Evolutionary conservation across 352 stramenopile genomes (phyloP).

Genomic region (Plasmopara muralis): DNA sequence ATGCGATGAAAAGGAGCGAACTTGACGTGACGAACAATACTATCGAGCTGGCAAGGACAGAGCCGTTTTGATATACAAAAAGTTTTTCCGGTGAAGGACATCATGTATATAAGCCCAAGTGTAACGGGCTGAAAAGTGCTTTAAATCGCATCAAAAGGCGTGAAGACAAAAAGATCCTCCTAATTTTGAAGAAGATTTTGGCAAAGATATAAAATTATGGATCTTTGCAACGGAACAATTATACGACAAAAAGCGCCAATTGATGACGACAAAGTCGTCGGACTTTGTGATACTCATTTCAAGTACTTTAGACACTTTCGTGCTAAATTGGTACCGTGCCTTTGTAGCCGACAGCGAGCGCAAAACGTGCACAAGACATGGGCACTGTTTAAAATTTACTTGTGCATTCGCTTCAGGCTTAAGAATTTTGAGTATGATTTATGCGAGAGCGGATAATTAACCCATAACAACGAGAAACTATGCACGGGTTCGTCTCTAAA

Average conservation of each 20-base stretch:
- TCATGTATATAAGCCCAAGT: too few relatives aligned
- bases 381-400: background rate
- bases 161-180: conserved; percentile 8
- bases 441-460: background rate
- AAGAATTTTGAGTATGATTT: conserved; percentile 1
- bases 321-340: conserved; percentile 14
- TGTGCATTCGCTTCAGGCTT: background rate
- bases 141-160: too few relatives aligned
- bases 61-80: too few relatives aligned
- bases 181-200: conserved; percentile 4
- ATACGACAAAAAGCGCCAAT: conserved; percentile 4
- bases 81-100: too few relatives aligned
- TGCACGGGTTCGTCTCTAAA: background rate
- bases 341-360: conserved; percentile 8
- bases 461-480: background rate
- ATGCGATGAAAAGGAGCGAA: too few relatives aligned
- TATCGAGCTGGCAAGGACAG: too few relatives aligned
- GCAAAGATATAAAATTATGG: conserved; percentile 11
- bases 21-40: too few relatives aligned
- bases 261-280: conserved; percentile 12
- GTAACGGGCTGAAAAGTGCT: too few relatives aligned
- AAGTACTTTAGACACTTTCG: conserved; percentile 9
- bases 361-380: background rate
- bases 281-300: conserved; percentile 13
- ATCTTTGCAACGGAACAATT: conserved; percentile 14